Conservation (phyloP, 2,329 filamentous ascomycete species). For the Thielaviopsis ethacetica region DNA sequence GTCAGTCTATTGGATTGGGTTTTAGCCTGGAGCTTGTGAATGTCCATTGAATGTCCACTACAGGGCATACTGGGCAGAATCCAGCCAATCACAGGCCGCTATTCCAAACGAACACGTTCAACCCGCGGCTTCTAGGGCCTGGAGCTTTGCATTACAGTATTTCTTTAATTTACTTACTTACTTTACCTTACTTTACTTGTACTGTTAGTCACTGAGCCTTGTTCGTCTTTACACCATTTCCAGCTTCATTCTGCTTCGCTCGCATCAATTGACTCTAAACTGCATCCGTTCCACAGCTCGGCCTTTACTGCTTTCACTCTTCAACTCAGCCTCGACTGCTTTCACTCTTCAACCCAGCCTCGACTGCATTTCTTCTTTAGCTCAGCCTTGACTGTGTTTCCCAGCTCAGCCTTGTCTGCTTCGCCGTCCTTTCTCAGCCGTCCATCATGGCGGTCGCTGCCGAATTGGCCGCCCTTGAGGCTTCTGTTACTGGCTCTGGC, state of each 20-base stretch:
- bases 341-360: background rate
- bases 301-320: too few relatives aligned
- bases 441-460: conserved; percentile 16
- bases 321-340: background rate
- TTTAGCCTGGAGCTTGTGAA: too few relatives aligned
- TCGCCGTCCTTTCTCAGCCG: too few relatives aligned
- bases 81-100: background rate
- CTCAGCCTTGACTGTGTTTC: background rate
- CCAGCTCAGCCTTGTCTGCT: background rate
- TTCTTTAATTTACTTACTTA: too few relatives aligned
- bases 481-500: conserved; percentile 15
- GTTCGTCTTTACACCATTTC: background rate
- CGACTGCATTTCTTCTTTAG: background rate
- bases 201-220: too few relatives aligned
- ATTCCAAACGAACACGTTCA: background rate
- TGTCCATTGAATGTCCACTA: too few relatives aligned
- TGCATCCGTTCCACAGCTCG: background rate
- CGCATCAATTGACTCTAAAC: background rate
- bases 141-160: background rate
- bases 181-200: too few relatives aligned
- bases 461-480: conserved; percentile 16
- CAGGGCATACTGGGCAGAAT: background rate
- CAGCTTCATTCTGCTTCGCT: background rate
- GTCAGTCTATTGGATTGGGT: too few relatives aligned
- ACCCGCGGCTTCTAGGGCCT: background rate